Base-by-base conservation (phyloP, 306 rosid genomes). In the Canavalia gladiata region DNA sequence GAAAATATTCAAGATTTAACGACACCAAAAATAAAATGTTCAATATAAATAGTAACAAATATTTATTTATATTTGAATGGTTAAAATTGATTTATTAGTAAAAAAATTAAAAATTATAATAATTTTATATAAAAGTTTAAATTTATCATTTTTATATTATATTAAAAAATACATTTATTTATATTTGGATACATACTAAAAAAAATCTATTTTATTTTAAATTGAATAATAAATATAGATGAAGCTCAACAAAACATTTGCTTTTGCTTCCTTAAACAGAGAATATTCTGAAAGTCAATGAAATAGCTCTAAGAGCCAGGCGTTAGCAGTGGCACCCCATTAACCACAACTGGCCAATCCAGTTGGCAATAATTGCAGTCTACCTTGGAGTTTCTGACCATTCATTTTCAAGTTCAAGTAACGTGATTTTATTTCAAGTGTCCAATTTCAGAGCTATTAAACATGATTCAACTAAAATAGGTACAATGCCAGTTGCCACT, bases 321-420 rank as follows among this genome's bases (percentile, higher is more conserved):
- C 10, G 54, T 82, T 30, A 71, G 37, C 30, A 42, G 41, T 31
- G 70, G 81, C 41, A 47, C 29, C 12, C 46, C 65, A 45, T 65
- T 54, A 72, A 45, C 74, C 57, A 8, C 8, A 72, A 77, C 0
- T 64, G 35, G 76, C 29, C 6, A 54, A 63, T 72, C 31, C 37
- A 33, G 75, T 39, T 30, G 84, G 68, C 78, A 49, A 34, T 58
- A 74, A 42, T 52, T 71, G 79, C 64, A 30, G 18, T 37, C 66
- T 3, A 70, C 50, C 4, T 55, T 50, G 6, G 39, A 45, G 66
- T 58, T 28, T 58, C 62, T 75, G 80, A 75, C 79, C 35, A 9
- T 75, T 62, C 45, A 6, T 51, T 39, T 39, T 30, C 30, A 66
- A 30, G 8, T 55, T 18, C 5, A 74, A 1, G 25, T 0, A 30